Conservation (phyloP, 192 early-diverging fungal genomes). For the Tieghemiomyces parasiticus region DNA sequence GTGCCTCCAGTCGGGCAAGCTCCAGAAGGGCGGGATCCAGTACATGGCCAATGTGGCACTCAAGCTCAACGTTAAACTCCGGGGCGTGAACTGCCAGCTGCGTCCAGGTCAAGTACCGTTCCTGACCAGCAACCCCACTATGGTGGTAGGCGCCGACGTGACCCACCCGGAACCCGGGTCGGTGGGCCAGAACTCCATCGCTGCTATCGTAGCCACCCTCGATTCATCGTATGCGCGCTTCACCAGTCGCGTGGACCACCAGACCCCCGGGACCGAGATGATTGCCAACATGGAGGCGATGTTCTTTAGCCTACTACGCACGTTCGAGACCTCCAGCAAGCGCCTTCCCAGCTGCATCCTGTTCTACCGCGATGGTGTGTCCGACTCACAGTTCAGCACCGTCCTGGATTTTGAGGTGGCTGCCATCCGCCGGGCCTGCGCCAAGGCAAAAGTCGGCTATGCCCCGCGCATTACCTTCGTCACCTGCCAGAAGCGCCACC, state of each 20-base stretch:
- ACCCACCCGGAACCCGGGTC: slow-evolving; percentile 68
- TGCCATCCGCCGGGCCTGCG: slow-evolving; percentile 51
- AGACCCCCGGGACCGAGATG: slow-evolving; percentile 53
- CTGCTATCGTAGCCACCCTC: slow-evolving; percentile 53
- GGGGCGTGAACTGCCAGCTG: slow-evolving; percentile 72
- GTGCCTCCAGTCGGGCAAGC: slow-evolving; percentile 77
- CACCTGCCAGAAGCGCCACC: slow-evolving; percentile 67
- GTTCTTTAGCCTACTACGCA: slow-evolving; percentile 46
- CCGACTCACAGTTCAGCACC: slow-evolving; percentile 69
- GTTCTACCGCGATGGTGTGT: slow-evolving; percentile 84
- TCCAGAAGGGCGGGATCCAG: slow-evolving; percentile 53
- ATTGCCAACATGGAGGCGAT: slow-evolving; percentile 51
- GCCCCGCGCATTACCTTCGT: slow-evolving; percentile 59
- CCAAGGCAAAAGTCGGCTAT: slow-evolving; percentile 49
- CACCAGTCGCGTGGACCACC: slow-evolving; percentile 43
- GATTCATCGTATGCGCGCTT: slow-evolving; percentile 46
- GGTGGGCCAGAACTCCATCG: slow-evolving; percentile 50
- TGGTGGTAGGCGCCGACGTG: slow-evolving; percentile 83
- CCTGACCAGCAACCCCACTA: slow-evolving; percentile 54
- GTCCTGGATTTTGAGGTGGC: slow-evolving; percentile 66
- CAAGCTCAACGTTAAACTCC: slow-evolving; percentile 89
- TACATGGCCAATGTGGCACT: slow-evolving; percentile 93
- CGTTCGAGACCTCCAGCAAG: slow-evolving; percentile 33
- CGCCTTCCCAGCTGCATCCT: slow-evolving; percentile 60
- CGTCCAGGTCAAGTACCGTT: slow-evolving; percentile 44